Percentiles rank a stretch among this genome's conserved stretches.
These are phyloP conservation scores for Dendrocalamus latiflorus DNA, from an alignment of 202 grass and related monocot genomes.

Conservation along the genomic window DNA sequence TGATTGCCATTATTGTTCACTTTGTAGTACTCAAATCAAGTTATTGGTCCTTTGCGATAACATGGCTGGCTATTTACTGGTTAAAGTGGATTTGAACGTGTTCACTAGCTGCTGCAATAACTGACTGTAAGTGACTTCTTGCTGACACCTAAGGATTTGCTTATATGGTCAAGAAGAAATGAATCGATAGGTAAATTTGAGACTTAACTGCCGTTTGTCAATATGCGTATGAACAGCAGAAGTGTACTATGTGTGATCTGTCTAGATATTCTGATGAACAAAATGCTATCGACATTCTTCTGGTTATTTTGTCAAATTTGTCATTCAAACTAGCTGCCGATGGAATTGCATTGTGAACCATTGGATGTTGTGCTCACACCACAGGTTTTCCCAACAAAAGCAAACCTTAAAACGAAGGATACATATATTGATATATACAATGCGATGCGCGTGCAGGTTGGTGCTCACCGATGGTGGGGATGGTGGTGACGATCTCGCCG, in stretches of 20 bases:
- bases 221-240: neutral
- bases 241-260: neutral
- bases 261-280: neutral
- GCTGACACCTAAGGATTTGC: neutral
- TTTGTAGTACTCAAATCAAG: neutral
- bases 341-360: neutral
- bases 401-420: neutral
- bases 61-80: neutral
- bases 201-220: neutral
- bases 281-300: neutral
- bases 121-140: neutral
- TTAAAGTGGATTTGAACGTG: neutral
- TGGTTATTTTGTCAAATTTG: neutral
- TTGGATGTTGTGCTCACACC: neutral
- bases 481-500: constrained; percentile 95
- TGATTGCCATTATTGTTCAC: neutral
- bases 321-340: neutral
- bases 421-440: constrained; percentile 9
- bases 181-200: neutral
- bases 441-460: neutral
- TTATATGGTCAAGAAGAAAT: neutral
- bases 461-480: constrained; percentile 79
- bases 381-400: neutral
- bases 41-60: neutral
- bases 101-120: neutral